phyloP scores from a whole-genome alignment of 768 basidiomycete genomes.

The Tylopilus intermedius region DNA sequence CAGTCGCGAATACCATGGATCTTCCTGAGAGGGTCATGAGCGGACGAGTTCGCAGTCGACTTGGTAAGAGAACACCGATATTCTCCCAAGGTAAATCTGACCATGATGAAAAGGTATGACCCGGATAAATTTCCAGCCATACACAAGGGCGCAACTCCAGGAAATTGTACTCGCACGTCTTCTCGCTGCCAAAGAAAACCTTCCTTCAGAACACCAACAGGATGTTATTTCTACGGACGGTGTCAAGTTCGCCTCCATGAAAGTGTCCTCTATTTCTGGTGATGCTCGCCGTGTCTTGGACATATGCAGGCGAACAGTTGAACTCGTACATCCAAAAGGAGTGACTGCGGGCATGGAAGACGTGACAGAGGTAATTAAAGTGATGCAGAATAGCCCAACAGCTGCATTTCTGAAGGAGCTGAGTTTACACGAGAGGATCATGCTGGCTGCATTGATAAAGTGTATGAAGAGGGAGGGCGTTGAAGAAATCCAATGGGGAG shows the following conservation, averaged over 20 bases:
- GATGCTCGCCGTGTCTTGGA: conserved; percentile 93
- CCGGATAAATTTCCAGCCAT: conserved; percentile 90
- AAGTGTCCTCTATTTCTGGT: conserved; percentile 77
- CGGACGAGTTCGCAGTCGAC: conserved; percentile 85
- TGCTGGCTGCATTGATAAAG: conserved; percentile 79
- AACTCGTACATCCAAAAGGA: conserved; percentile 55
- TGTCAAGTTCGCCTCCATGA: conserved; percentile 79
- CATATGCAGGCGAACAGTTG: conserved; percentile 88
- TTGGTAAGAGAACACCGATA: conserved; percentile 50
- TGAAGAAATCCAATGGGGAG: conserved; percentile 81
- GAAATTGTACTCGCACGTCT: conserved; percentile 85
- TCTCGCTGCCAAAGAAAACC: conserved; percentile 49
- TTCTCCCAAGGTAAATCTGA: not conserved
- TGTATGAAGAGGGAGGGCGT: conserved; percentile 81
- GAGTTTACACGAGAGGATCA: conserved; percentile 82
- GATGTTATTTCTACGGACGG: conserved; percentile 64
- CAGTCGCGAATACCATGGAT: conserved; percentile 98
- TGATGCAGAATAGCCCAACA: conserved; percentile 88
- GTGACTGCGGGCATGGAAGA: conserved; percentile 62
- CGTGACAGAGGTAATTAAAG: conserved; percentile 71
- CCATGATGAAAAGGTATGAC: conserved; percentile 59
- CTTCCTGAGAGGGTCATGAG: conserved; percentile 91
- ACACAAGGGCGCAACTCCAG: conserved; percentile 70
- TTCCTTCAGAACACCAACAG: conserved; percentile 40
- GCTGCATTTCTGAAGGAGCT: conserved; percentile 78